Conservation (phyloP, 148 eudicot genomes). For the Rheum nobile region DNA sequence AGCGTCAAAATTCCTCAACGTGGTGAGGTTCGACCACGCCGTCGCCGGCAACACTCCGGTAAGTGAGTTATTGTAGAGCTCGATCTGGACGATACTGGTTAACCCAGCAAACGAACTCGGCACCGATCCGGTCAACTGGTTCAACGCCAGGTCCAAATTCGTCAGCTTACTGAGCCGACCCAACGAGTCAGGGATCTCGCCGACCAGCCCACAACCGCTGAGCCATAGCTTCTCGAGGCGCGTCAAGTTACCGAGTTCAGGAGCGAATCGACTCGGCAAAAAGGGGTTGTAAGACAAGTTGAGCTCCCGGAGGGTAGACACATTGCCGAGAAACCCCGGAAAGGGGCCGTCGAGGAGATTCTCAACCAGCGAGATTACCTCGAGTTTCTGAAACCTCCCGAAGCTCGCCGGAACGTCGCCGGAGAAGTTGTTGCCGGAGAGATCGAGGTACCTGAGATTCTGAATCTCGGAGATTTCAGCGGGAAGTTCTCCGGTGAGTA, state of each 20-base stretch:
- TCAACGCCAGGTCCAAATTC: conserved; percentile 54
- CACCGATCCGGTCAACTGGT: conserved; percentile 31
- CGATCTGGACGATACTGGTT: conserved; percentile 36
- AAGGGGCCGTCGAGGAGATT: conserved; percentile 58
- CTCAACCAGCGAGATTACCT: conserved; percentile 31
- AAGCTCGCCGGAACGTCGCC: conserved; percentile 58
- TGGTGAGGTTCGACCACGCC: conserved; percentile 52
- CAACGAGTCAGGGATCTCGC: conserved; percentile 58
- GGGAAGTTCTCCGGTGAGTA: conserved; percentile 41
- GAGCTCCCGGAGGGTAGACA: conserved; percentile 42
- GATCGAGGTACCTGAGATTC: conserved; percentile 32
- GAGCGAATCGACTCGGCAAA: conserved; percentile 41
- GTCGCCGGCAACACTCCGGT: conserved; percentile 43
- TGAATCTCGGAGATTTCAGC: conserved; percentile 19
- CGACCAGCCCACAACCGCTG: conserved; percentile 30
- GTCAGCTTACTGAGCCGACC: conserved; percentile 29
- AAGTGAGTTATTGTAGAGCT: conserved; percentile 56
- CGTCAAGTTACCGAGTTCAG: conserved; percentile 41
- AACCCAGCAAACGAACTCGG: conserved; percentile 56
- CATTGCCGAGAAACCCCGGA: conserved; percentile 38
- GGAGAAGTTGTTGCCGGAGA: conserved; percentile 59
- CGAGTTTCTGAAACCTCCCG: conserved; percentile 39
- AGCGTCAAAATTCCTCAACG: conserved; percentile 38
- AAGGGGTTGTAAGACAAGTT: conserved; percentile 68
- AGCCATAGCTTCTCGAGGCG: conserved; percentile 58